phyloP scores from a whole-genome alignment of 1,139 yeast genomes.

The Taiozyma sp. region DNA sequence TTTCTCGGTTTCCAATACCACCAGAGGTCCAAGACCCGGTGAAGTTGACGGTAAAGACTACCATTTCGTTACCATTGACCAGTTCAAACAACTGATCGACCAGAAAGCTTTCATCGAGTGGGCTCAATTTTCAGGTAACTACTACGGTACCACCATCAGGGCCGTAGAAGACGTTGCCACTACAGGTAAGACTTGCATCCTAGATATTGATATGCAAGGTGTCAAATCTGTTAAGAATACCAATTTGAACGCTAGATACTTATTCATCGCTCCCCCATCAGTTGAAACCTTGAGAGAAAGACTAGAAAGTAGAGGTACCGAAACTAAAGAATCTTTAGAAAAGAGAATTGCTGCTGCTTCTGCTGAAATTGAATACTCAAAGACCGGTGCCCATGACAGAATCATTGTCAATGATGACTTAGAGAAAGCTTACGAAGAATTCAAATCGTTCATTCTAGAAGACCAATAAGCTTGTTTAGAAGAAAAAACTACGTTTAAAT shows the following conservation, averaged over 20 bases:
- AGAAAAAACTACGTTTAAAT: neutral
- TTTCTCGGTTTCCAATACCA: conserved; percentile 89
- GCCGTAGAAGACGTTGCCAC: conserved; percentile 62
- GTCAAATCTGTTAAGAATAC: conserved; percentile 86
- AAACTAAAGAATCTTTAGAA: conserved; percentile 75
- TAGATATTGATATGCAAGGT: conserved; percentile 99
- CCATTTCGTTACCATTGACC: conserved; percentile 76
- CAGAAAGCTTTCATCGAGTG: conserved; percentile 84
- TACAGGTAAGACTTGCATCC: conserved; percentile 69
- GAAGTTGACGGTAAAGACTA: conserved; percentile 88
- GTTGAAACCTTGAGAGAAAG: conserved; percentile 70
- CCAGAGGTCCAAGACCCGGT: conserved; percentile 88
- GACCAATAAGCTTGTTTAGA: conserved; percentile 3
- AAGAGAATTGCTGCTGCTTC: conserved; percentile 85
- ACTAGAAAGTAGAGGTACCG: conserved; percentile 89
- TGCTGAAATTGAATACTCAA: conserved; percentile 83
- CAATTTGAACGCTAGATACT: conserved; percentile 74
- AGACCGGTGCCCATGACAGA: conserved; percentile 89
- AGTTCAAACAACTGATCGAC: conserved; percentile 70
- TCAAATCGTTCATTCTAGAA: conserved; percentile 67
- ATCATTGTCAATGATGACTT: conserved; percentile 88
- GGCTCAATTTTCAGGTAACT: conserved; percentile 98
- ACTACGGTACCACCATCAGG: conserved; percentile 88
- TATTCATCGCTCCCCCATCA: conserved; percentile 92
- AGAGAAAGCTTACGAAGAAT: conserved; percentile 79